Conservation (phyloP, 148 eudicot genomes). For the Drosera capensis region DNA sequence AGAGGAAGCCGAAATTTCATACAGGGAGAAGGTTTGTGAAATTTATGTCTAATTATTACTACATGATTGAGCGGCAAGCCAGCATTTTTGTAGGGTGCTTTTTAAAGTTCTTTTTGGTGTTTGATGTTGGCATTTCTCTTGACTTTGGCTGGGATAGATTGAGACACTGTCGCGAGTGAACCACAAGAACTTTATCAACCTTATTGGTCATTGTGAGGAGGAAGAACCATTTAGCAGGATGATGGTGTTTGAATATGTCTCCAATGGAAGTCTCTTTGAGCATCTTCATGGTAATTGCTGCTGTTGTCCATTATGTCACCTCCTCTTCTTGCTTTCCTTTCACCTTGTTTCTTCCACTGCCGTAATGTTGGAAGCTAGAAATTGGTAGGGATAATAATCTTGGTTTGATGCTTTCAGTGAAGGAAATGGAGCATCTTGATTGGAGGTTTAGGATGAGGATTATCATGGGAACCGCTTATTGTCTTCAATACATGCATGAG, state of each 20-base stretch:
- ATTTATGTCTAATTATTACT: neutral
- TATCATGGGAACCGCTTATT: conserved; percentile 83
- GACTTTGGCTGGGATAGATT: conserved; percentile 27
- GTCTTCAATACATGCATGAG: conserved; percentile 82
- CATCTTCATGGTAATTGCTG: conserved; percentile 91
- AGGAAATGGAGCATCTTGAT: conserved; percentile 82
- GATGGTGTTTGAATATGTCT: conserved; percentile 98
- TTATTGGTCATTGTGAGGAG: conserved; percentile 92
- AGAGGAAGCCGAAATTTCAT: conserved; percentile 43
- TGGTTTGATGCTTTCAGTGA: conserved; percentile 26
- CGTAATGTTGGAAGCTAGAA: neutral
- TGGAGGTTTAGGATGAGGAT: conserved; percentile 75
- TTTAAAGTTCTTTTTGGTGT: too few relatives aligned
- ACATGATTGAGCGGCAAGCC: neutral
- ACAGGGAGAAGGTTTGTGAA: conserved; percentile 56
- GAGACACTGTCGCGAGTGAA: conserved; percentile 73
- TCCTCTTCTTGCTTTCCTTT: neutral
- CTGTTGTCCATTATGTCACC: too few relatives aligned
- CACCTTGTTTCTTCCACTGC: neutral
- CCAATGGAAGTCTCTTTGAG: conserved; percentile 74
- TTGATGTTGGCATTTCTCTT: neutral
- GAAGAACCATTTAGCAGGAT: conserved; percentile 73
- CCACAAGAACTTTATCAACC: conserved; percentile 95
- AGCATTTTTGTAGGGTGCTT: too few relatives aligned
- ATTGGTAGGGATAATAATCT: neutral